A percentile compares a stretch with the other conserved stretches of the same genome.
phyloP scores from a whole-genome alignment of 2,329 filamentous ascomycete genomes.

The Venturia asperata region DNA sequence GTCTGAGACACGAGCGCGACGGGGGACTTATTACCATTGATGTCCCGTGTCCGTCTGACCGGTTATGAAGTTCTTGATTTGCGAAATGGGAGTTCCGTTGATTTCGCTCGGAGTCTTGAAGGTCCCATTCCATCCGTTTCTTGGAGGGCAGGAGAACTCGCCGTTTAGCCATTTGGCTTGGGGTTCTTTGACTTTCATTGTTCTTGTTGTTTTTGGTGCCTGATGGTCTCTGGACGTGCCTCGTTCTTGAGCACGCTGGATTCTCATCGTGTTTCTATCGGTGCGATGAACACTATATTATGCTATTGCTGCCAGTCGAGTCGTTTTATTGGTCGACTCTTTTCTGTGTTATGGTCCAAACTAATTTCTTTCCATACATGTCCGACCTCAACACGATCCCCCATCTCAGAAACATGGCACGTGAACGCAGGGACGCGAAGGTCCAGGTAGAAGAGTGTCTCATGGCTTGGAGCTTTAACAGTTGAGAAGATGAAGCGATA shows the following conservation, averaged over 20 bases:
- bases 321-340: not conserved
- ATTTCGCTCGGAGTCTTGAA: not conserved
- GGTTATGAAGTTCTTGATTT: not conserved
- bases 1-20: not conserved
- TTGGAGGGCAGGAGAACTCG: not conserved
- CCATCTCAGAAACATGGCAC: no score
- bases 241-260: not conserved
- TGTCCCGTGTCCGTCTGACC: not conserved
- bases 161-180: not conserved
- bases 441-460: no score
- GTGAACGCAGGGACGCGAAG: no score
- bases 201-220: not conserved
- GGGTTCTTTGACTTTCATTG: not conserved
- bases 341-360: not conserved
- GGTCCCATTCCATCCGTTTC: not conserved
- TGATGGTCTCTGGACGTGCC: not conserved
- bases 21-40: not conserved
- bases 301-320: not conserved
- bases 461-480: no score
- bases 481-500: no score
- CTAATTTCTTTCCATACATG: not conserved
- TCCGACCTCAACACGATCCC: not conserved
- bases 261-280: not conserved
- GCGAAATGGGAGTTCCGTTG: not conserved
- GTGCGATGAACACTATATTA: not conserved